phyloP scores from a whole-genome alignment of 305 asterid species.

The Fraxinus velutina region DNA sequence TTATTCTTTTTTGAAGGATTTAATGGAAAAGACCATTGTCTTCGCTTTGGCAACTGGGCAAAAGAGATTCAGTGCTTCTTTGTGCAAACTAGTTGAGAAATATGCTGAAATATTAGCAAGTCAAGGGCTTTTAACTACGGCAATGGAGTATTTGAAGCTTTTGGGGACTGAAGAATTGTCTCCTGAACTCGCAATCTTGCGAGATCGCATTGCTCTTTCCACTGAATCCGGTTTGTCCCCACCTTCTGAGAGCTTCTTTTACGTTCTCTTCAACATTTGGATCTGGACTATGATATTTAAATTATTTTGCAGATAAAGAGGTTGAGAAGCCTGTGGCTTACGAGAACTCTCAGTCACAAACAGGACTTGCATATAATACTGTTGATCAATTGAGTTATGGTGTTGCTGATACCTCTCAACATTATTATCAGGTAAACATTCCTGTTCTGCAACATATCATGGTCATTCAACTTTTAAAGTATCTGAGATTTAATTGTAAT shows the following conservation, averaged over 20 bases:
- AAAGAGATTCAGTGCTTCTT: slow-evolving; percentile 77
- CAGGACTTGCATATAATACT: slow-evolving; percentile 41
- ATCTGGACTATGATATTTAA: neutral
- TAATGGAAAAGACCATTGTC: slow-evolving; percentile 95
- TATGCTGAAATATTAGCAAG: slow-evolving; percentile 97
- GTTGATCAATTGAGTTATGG: slow-evolving; percentile 53
- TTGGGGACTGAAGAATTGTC: slow-evolving; percentile 85
- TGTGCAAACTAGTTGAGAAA: slow-evolving; percentile 88
- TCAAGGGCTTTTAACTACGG: slow-evolving; percentile 91
- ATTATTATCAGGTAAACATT: slow-evolving; percentile 58
- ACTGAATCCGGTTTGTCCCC: slow-evolving; percentile 63
- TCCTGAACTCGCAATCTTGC: slow-evolving; percentile 73
- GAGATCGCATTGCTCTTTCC: slow-evolving; percentile 81
- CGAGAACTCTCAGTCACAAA: slow-evolving; percentile 46
- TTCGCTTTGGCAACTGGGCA: slow-evolving; percentile 94
- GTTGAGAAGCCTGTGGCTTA: slow-evolving; percentile 41
- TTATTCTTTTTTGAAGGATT: slow-evolving; percentile 52
- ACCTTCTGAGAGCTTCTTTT: slow-evolving; percentile 3
- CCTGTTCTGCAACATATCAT: neutral
- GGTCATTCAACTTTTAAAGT: slow-evolving; percentile 10
- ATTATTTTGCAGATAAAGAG: slow-evolving; percentile 51
- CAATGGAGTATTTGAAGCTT: slow-evolving; percentile 92
- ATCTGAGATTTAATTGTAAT: slow-evolving; percentile 2
- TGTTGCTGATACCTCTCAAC: slow-evolving; percentile 52
- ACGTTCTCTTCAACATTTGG: neutral